phyloP scores from a whole-genome alignment of 2,329 filamentous ascomycete species.

The Fusarium camptoceras region DNA sequence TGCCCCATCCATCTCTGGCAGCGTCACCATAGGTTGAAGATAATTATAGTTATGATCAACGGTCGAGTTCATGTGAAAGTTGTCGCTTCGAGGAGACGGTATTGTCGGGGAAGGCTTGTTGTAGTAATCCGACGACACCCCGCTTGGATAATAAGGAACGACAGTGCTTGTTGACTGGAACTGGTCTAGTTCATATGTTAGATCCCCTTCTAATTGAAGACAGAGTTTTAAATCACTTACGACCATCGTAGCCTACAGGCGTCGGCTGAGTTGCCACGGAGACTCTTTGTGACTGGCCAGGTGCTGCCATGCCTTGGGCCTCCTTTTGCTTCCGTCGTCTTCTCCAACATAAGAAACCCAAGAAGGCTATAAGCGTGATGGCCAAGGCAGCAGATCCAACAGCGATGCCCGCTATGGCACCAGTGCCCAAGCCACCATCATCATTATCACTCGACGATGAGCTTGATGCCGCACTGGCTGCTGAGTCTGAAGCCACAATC shows the following conservation, averaged over 20 bases:
- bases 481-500: too few species aligned
- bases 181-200: not conserved
- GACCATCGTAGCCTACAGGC: not conserved
- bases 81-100: not conserved
- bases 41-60: not conserved
- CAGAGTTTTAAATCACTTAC: not conserved
- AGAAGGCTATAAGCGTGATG: not conserved
- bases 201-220: too few species aligned
- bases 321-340: too few species aligned
- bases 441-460: too few species aligned
- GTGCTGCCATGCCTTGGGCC: too few species aligned
- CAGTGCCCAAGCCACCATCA: not conserved
- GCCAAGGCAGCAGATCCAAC: not conserved
- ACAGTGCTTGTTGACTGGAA: not conserved
- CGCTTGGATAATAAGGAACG: not conserved
- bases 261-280: not conserved
- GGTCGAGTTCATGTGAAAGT: not conserved
- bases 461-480: not conserved
- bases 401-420: not conserved
- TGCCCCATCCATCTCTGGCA: not conserved
- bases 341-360: too few species aligned
- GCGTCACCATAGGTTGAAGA: not conserved
- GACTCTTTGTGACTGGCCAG: too few species aligned
- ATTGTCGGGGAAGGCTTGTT: not conserved
- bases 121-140: not conserved